A percentile compares a stretch with the other conserved stretches of the same genome.
These are phyloP conservation scores for Xerocomus amazonicus DNA, from an alignment of 1,284 basidiomycete species.

Conservation along the genomic window DNA sequence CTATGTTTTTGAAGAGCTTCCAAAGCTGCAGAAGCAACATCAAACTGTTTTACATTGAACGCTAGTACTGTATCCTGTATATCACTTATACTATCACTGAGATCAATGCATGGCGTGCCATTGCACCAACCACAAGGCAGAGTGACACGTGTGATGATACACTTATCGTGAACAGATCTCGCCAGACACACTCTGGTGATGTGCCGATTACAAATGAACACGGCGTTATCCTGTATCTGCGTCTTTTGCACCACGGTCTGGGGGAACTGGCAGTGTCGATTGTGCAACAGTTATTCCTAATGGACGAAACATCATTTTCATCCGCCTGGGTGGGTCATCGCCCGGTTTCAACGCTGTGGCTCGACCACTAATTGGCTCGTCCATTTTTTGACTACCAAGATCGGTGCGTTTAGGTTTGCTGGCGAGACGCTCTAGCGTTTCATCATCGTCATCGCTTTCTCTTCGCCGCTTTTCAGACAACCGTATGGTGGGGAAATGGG, in stretches of 20 bases:
- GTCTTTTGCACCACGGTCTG: slow-evolving; percentile 68
- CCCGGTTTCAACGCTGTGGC: slow-evolving; percentile 41
- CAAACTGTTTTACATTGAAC: slow-evolving; percentile 1
- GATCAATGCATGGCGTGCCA: slow-evolving; percentile 3
- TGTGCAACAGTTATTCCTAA: slow-evolving; percentile 33
- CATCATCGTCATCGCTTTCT: slow-evolving; percentile 74
- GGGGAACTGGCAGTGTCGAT: slow-evolving; percentile 41
- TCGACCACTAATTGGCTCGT: slow-evolving; percentile 24
- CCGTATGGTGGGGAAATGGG: slow-evolving; percentile 37
- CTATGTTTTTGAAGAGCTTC: too few species aligned
- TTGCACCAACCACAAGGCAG: slow-evolving; percentile 3
- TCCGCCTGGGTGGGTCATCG: slow-evolving; percentile 70
- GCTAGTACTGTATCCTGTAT: slow-evolving; percentile 6
- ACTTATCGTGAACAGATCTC: not conserved
- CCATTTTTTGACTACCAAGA: slow-evolving; percentile 37
- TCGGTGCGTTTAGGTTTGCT: slow-evolving; percentile 54
- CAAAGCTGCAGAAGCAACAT: not conserved
- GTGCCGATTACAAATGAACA: not conserved
- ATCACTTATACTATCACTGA: slow-evolving; percentile 3
- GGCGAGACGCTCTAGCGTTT: slow-evolving; percentile 50
- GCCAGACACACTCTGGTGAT: not conserved
- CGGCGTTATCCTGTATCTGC: slow-evolving; percentile 61
- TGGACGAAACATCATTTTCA: slow-evolving; percentile 68
- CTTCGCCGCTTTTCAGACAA: slow-evolving; percentile 71
- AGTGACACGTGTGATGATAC: slow-evolving; percentile 11